Base-by-base conservation (phyloP, 352 stramenopile species). In the Lagenidium giganteum region DNA sequence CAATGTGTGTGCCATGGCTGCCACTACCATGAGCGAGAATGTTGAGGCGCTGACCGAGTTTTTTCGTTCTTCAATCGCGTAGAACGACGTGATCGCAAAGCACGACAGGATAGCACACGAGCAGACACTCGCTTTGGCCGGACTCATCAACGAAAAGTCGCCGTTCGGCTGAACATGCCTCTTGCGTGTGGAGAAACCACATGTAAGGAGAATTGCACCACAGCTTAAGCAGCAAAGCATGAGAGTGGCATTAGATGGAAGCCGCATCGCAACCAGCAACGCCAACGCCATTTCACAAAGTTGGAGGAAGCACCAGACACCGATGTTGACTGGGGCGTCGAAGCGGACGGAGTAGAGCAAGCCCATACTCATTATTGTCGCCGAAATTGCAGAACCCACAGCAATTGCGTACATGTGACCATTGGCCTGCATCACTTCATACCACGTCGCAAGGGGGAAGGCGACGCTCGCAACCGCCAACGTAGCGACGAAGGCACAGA, bases 311-410 rank as follows among this genome's bases (percentile, higher is more conserved):
- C 12, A 5, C 2, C 56, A 20, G 0, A 45, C 48, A 1, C 16
- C 49, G 17, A 48, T 16, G 32, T 54, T 67, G 38, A 43, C 36
- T 3, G 45, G 43, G 2, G 22, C 29, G 14, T 64, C 44, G 21
- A 61, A 62, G 5, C 58, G 54, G 0, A 54, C 33, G 16, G 38
- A 21, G 26, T 61, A 54, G n/a, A 64, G 45, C 9, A 64, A 28
- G 18, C 40, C 46, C 3, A 64, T 17, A 4, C 35, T 46, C 26
- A 61, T 23, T 13, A 52, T 4, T 2, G 13, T 16, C 1, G 41
- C 36, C 23, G 21, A 12, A 48, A 38, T 27, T 24, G 31, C 5
- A 41, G 22, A 1, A 46, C 23, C 4, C 24, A 47, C 8, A 34
- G 22, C 22, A 42, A 57, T 13, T 51, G 28, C 4, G 20, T 51